Evolutionary conservation across 1,139 yeast genomes (phyloP), one percentile per base, ranked within the genome.

Genomic region (Zygosaccharomyces pseudobailii): DNA sequence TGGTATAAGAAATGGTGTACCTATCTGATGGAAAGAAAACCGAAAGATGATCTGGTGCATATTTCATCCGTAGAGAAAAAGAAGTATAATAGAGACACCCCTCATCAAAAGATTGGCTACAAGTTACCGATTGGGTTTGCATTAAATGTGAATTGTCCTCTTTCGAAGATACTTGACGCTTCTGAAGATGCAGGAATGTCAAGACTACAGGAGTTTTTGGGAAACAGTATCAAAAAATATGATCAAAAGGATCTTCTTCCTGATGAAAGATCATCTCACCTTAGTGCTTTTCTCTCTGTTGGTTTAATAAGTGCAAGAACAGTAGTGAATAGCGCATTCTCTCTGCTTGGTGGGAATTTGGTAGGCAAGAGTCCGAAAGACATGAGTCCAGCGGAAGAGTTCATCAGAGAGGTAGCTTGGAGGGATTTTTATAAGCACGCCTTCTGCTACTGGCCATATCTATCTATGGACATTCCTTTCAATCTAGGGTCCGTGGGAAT

Each of bases 351-450:
- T 8, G 43, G 58, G 8, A 59, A 61, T 33, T 45, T 58, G 19
- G 56, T 70, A 36, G 69, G 71, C 30, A 58, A 52, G 30, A 63
- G 67, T 45, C 47, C 54, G 33, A 51, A 50, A 33, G 52, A 54
- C 28, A 55, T 54, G 39, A 50, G 57, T 2, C 72, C 76, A 9
- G 57, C 67, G 13, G 65, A 68, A 19, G 72, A 71, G 39, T 77
- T 76, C 68, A 67, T 77, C 13, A 69, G 82, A 34, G 80, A 79
- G 58, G 67, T 79, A 6, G 79, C 82, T 1, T 79, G 81, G 78
- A 69, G 83, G 52, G 83, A 79, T 55, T 78, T 77, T 49, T 79
- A 79, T 56, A 69, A 73, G 35, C 80, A 78, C 51, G 68, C 76
- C 30, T 50, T 75, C 37, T 67, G 71, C 46, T 66, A 71, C 48